Percentiles rank a stretch among this genome's conserved stretches.
Evolutionary conservation across 495 filamentous ascomycete genomes (phyloP).

Genomic region (Neurospora terricola): DNA sequence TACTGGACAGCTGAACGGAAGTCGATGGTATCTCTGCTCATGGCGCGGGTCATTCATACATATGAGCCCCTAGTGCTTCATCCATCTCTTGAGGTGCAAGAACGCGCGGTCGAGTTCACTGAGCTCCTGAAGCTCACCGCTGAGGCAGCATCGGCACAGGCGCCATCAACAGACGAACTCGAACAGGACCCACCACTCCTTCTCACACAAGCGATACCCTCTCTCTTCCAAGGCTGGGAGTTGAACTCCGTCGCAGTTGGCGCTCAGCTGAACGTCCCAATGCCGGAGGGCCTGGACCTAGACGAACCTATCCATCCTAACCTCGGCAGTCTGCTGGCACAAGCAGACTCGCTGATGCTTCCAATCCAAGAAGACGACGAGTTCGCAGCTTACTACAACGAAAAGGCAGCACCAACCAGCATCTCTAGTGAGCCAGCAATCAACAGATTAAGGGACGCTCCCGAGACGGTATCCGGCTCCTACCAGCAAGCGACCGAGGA

Average conservation of each 20-base stretch:
- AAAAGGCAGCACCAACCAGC: conserved; percentile 30
- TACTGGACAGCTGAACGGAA: conserved; percentile 57
- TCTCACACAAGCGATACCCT: conserved; percentile 78
- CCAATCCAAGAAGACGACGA: conserved; percentile 48
- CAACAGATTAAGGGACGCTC: conserved; percentile 35
- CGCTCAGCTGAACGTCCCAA: conserved; percentile 79
- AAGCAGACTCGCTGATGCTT: conserved; percentile 44
- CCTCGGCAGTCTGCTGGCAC: conserved; percentile 51
- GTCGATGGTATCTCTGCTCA: conserved; percentile 59
- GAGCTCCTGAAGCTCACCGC: conserved; percentile 77
- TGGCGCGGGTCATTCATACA: conserved; percentile 70
- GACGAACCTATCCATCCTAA: conserved; percentile 74
- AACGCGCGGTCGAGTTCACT: conserved; percentile 82
- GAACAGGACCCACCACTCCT: conserved; percentile 63
- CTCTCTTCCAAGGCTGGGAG: conserved; percentile 73
- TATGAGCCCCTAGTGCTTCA: conserved; percentile 68
- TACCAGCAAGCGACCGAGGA: conserved; percentile 54
- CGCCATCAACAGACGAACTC: conserved; percentile 39
- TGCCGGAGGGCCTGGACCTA: conserved; percentile 63
- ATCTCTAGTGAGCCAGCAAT: conserved; percentile 42
- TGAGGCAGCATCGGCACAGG: conserved; percentile 64
- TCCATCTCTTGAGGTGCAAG: conserved; percentile 89
- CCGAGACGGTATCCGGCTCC: conserved; percentile 36
- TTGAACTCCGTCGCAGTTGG: conserved; percentile 79
- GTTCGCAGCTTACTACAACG: conserved; percentile 67